Conservation (phyloP, 352 stramenopile genomes). For the Phytophthora sansomeana region DNA sequence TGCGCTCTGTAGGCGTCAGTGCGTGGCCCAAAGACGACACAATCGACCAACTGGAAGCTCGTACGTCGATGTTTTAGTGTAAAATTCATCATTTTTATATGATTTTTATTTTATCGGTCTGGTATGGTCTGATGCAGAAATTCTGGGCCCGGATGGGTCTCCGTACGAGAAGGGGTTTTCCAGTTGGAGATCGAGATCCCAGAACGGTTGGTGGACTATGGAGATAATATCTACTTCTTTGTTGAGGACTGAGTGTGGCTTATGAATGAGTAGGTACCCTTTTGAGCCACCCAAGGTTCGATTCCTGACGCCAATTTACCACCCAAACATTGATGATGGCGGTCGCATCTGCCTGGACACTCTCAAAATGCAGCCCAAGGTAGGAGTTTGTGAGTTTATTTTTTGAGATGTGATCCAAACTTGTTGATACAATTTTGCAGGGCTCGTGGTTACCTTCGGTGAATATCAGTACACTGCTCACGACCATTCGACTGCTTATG, state of each 20-base stretch:
- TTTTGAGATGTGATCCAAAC: neutral
- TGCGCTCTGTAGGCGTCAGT: conserved; percentile 57
- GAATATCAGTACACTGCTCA: conserved; percentile 92
- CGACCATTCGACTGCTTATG: conserved; percentile 92
- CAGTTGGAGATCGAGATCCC: conserved; percentile 78
- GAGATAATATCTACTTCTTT: neutral
- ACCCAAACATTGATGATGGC: conserved; percentile 87
- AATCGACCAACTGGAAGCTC: conserved; percentile 78
- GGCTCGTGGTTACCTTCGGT: conserved; percentile 93
- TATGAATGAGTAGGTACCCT: conserved; percentile 60
- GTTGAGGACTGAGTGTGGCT: neutral
- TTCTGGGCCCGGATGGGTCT: conserved; percentile 80
- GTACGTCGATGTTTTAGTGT: conserved; percentile 41
- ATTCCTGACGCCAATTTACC: conserved; percentile 85
- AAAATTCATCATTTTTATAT: neutral
- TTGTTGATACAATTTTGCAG: conserved; percentile 32
- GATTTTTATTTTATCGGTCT: conserved; percentile 5
- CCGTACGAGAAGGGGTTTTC: conserved; percentile 85
- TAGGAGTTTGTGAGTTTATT: conserved; percentile 18
- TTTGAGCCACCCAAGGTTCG: conserved; percentile 86
- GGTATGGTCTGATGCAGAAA: conserved; percentile 52
- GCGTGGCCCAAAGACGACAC: conserved; percentile 82
- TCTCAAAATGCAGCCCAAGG: conserved; percentile 92
- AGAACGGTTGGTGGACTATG: conserved; percentile 35
- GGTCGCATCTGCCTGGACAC: conserved; percentile 92